These are phyloP conservation scores for Asterophora parasitica DNA, from an alignment of 768 basidiomycete species.

Conservation along the genomic window DNA sequence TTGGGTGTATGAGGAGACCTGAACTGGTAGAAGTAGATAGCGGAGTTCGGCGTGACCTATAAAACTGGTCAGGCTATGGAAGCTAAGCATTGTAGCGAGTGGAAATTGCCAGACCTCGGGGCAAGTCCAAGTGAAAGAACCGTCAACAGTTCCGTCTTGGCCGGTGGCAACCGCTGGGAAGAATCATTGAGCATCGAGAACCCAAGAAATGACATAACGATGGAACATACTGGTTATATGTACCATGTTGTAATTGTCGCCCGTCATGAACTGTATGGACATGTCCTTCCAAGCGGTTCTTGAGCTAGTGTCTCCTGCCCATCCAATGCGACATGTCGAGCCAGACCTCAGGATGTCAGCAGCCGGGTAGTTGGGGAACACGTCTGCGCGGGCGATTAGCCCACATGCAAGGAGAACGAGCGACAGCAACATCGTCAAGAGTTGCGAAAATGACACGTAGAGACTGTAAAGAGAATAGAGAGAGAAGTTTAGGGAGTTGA, in stretches of 20 bases:
- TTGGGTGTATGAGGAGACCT: slow-evolving; percentile 35
- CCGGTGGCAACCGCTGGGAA: slow-evolving; percentile 52
- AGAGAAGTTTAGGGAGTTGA: not conserved
- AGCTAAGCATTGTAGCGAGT: not conserved
- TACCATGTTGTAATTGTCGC: slow-evolving; percentile 65
- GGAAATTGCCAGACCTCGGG: slow-evolving; percentile 38
- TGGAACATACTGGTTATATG: slow-evolving; percentile 54
- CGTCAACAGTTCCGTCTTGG: slow-evolving; percentile 53
- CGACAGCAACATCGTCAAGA: slow-evolving; percentile 3
- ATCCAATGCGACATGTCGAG: slow-evolving; percentile 48
- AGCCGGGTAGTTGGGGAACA: slow-evolving; percentile 57
- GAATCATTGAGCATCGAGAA: slow-evolving; percentile 1
- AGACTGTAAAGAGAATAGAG: not conserved
- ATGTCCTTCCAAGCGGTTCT: slow-evolving; percentile 65
- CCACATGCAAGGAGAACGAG: slow-evolving; percentile 20
- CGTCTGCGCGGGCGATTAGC: slow-evolving; percentile 45
- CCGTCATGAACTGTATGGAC: slow-evolving; percentile 77
- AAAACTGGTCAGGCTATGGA: not conserved
- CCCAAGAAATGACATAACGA: not conserved
- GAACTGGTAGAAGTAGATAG: slow-evolving; percentile 83
- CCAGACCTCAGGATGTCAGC: slow-evolving; percentile 55
- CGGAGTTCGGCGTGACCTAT: slow-evolving; percentile 57
- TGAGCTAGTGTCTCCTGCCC: slow-evolving; percentile 50
- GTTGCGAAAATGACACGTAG: not conserved
- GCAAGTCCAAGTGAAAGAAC: slow-evolving; percentile 53